These are phyloP conservation scores for Sequoia sempervirens DNA, from an alignment of 75 land plant species.

Conservation along the genomic window DNA sequence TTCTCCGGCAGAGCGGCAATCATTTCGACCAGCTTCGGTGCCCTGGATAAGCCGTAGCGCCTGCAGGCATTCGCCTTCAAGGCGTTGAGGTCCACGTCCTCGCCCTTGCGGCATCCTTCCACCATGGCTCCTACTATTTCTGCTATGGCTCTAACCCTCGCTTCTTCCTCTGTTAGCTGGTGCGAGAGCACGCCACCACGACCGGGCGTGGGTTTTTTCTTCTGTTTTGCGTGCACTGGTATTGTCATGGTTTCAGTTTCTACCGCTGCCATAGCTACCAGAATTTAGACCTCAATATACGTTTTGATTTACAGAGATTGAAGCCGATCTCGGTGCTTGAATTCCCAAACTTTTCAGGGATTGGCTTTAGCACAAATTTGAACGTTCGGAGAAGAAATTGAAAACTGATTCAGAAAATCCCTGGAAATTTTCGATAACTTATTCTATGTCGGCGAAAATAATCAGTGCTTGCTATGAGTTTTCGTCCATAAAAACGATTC, in stretches of 20 bases:
- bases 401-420: no score
- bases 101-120: constrained; percentile 75
- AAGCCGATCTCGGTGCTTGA: neutral
- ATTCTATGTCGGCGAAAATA: no score
- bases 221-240: constrained; percentile 7
- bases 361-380: neutral
- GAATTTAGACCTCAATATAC: neutral
- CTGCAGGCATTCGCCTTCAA: constrained; percentile 94
- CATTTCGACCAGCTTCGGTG: constrained; percentile 98
- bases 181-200: constrained; percentile 67
- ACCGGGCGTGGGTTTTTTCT: constrained; percentile 56
- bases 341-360: neutral
- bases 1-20: constrained; percentile 94
- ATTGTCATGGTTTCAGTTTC: neutral
- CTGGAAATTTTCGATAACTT: no score
- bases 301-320: neutral
- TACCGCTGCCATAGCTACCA: constrained; percentile 30
- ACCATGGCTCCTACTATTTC: constrained; percentile 92
- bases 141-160: constrained; percentile 92
- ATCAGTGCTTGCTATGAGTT: no score
- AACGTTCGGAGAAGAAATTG: neutral
- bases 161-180: constrained; percentile 76
- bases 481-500: no score
- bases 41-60: constrained; percentile 89
- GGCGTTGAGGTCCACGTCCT: constrained; percentile 89